Evolutionary conservation across 2,329 filamentous ascomycete species (phyloP), one percentile per base, ranked within the genome.

Genomic region (Neocatenulostroma microsporum): DNA sequence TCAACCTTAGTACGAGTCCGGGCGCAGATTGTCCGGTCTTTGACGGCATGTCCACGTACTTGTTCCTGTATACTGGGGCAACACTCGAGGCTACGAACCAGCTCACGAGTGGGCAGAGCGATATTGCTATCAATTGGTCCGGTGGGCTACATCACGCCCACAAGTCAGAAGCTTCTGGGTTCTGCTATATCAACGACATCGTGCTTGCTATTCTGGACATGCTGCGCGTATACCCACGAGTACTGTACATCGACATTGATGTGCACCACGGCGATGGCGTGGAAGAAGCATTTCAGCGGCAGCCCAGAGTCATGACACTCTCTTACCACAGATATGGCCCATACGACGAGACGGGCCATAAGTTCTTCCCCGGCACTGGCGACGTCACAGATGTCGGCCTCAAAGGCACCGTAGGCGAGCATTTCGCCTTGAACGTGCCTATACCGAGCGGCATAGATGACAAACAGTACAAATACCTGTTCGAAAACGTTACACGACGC

Each of bases 161-260:
- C 63, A 91, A 89, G 58, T 78, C 82, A 36, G 87, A 94, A 63
- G 89, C 91, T 0, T 89, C 83, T 11, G 91, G 91, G 0, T 98
- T 98, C 63, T 98, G 91, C 67, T 98, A 98, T 66, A 87, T 96
- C 66, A 98, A 98, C 62, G 91, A 98, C 62, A 96, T 96, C 53
- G 91, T 96, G 40, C 74, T 98, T 30, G 86, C 84, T 23, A 91
- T 95, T 51, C 73, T 96, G 24, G 83, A 95, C 59, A 74, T 98
- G 8, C 70, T 96, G 12, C 80, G 84, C 20, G 75, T 81, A 54
- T 78, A 88, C 51, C 79, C 86, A 12, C 82, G 88, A 32, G 88
- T 96, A 6, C 72, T 96, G 40, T 95, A 96, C 62, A 88, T 96
- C 61, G 86, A 94, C 57, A 93, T 94, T 49, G 86, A 94, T 57